Conservation (phyloP, 2,329 filamentous ascomycete genomes). For the Parasarocladium wereldwijsianum region DNA sequence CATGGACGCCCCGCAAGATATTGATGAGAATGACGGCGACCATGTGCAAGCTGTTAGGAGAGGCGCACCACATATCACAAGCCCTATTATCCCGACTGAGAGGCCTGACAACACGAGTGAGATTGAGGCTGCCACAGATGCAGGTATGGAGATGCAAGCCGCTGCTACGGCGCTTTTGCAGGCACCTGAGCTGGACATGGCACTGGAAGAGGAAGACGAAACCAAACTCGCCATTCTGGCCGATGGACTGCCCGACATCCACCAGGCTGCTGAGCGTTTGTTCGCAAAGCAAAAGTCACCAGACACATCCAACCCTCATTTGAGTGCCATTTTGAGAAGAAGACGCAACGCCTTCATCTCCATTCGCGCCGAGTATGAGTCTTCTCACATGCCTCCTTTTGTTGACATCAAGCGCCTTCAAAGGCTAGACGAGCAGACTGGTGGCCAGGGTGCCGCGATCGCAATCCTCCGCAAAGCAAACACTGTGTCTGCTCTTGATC, state of each 20-base stretch:
- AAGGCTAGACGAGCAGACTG: constrained; percentile 1
- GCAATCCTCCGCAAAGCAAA: constrained; percentile 18
- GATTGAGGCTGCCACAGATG: neutral
- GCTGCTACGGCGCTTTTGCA: no score
- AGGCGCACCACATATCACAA: no score
- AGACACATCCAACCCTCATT: constrained; percentile 8
- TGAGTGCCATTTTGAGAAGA: constrained; percentile 10
- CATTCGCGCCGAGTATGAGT: constrained; percentile 12
- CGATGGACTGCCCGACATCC: constrained; percentile 13
- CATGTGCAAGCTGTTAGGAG: no score
- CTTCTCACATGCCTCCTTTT: constrained; percentile 10
- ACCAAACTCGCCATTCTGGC: constrained; percentile 11
- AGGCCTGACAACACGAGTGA: no score
- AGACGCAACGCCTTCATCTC: constrained; percentile 13
- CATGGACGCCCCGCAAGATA: no score
- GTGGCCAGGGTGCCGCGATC: constrained; percentile 3
- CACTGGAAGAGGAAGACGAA: constrained; percentile 7
- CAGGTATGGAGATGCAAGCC: neutral
- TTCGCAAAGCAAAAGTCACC: constrained; percentile 11
- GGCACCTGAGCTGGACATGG: no score
- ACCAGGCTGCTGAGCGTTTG: constrained; percentile 12
- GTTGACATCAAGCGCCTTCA: constrained; percentile 13
- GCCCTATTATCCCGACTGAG: neutral
- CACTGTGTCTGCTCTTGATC: constrained; percentile 18
- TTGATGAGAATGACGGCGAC: no score